Conservation (phyloP, 768 basidiomycete species). For the Suillus discolor region DNA sequence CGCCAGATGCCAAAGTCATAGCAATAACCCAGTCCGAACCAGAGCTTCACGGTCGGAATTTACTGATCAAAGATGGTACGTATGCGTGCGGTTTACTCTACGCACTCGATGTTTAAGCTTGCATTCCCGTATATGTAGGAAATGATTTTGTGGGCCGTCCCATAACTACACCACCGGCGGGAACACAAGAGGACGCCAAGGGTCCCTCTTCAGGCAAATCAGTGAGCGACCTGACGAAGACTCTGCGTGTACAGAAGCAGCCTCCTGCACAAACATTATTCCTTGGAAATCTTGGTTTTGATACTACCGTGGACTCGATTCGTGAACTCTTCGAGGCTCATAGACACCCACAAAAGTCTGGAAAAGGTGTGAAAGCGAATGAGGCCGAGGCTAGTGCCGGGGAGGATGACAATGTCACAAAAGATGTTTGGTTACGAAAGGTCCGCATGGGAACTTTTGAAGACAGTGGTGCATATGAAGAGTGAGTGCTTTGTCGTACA, state of each 20-base stretch:
- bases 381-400: slow-evolving; percentile 32
- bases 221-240: slow-evolving; percentile 54
- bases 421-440: slow-evolving; percentile 68
- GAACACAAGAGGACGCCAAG: slow-evolving; percentile 33
- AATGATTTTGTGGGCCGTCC: slow-evolving; percentile 75
- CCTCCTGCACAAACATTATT: slow-evolving; percentile 85
- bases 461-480: slow-evolving; percentile 94
- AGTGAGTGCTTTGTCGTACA: slow-evolving; percentile 51
- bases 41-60: slow-evolving; percentile 77
- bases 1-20: slow-evolving; percentile 66
- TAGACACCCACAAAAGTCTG: slow-evolving; percentile 35
- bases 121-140: slow-evolving; percentile 44
- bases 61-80: slow-evolving; percentile 93
- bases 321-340: slow-evolving; percentile 75
- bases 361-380: slow-evolving; percentile 35
- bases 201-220: slow-evolving; percentile 27
- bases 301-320: slow-evolving; percentile 79
- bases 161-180: slow-evolving; percentile 41
- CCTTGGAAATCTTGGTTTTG: slow-evolving; percentile 91
- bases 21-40: slow-evolving; percentile 85
- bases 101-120: slow-evolving; percentile 9
- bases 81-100: slow-evolving; percentile 13
- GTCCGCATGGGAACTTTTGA: slow-evolving; percentile 95
- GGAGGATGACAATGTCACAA: slow-evolving; percentile 19
- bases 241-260: slow-evolving; percentile 75